Percentiles rank a stretch among this genome's conserved stretches.
phyloP scores from a whole-genome alignment of 352 stramenopile species.

The Pythium volutum region DNA sequence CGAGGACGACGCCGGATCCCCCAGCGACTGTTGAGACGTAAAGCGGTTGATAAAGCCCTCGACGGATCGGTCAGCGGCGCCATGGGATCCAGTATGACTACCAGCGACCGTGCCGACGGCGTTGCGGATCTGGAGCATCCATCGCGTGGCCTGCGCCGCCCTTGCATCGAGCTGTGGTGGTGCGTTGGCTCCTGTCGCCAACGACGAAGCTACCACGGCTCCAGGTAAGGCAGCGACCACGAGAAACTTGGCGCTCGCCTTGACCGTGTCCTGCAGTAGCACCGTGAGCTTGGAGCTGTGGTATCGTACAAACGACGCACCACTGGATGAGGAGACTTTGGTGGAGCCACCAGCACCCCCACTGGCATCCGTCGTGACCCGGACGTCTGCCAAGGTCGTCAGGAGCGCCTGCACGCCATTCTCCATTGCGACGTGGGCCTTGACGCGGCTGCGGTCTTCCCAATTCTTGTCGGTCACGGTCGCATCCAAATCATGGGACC shows the following conservation, averaged over 20 bases:
- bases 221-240: slow-evolving; percentile 35
- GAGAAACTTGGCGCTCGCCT: slow-evolving; percentile 55
- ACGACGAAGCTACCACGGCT: neutral
- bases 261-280: slow-evolving; percentile 73
- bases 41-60: slow-evolving; percentile 69
- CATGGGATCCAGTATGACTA: slow-evolving; percentile 6
- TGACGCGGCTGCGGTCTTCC: slow-evolving; percentile 36
- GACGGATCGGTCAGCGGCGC: slow-evolving; percentile 42
- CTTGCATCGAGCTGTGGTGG: slow-evolving; percentile 10
- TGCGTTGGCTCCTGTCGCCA: neutral
- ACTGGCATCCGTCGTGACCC: slow-evolving; percentile 14
- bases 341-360: neutral
- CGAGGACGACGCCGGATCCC: neutral
- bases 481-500: neutral
- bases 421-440: slow-evolving; percentile 51
- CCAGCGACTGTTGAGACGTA: slow-evolving; percentile 31
- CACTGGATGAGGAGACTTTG: slow-evolving; percentile 14
- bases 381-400: slow-evolving; percentile 51
- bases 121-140: slow-evolving; percentile 43
- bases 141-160: slow-evolving; percentile 27
- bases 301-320: slow-evolving; percentile 67
- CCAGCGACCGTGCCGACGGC: slow-evolving; percentile 29
- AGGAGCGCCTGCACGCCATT: slow-evolving; percentile 57
- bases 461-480: neutral
- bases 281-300: slow-evolving; percentile 80